A percentile compares a stretch with the other conserved stretches of the same genome.
Evolutionary conservation across 306 rosid genomes (phyloP).

Genomic region (Vigna radiata): DNA sequence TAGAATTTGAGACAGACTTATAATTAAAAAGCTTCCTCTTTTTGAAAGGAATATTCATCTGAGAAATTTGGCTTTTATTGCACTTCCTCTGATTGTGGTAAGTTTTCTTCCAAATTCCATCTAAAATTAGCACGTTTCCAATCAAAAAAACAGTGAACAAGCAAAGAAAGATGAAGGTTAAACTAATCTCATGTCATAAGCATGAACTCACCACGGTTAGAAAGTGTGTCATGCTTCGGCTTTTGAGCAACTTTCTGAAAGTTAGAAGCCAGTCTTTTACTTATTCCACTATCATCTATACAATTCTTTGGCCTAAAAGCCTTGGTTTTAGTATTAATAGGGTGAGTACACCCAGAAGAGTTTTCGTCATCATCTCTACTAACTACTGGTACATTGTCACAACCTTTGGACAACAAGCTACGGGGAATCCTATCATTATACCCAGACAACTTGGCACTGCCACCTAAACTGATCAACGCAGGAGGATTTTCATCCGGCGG

Average conservation of each 20-base stretch:
- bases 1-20: slow-evolving; percentile 50
- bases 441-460: slow-evolving; percentile 55
- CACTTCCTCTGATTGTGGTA: slow-evolving; percentile 59
- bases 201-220: slow-evolving; percentile 56
- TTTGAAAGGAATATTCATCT: slow-evolving; percentile 76
- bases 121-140: slow-evolving; percentile 51
- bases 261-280: slow-evolving; percentile 70
- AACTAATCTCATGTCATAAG: slow-evolving; percentile 26
- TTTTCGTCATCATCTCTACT: slow-evolving; percentile 96
- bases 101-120: slow-evolving; percentile 55
- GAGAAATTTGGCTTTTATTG: slow-evolving; percentile 69
- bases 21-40: slow-evolving; percentile 66
- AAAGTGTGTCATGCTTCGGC: slow-evolving; percentile 51
- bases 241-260: slow-evolving; percentile 64
- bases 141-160: slow-evolving; percentile 16
- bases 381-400: slow-evolving; percentile 66
- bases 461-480: slow-evolving; percentile 58
- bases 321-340: slow-evolving; percentile 51
- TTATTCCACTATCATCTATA: slow-evolving; percentile 61
- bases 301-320: slow-evolving; percentile 51
- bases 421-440: slow-evolving; percentile 50
- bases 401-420: slow-evolving; percentile 53
- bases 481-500: slow-evolving; percentile 59
- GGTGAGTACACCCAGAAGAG: slow-evolving; percentile 72
- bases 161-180: slow-evolving; percentile 6